phyloP scores from a whole-genome alignment of 352 stramenopile species.

The Phytophthora uliginosa region DNA sequence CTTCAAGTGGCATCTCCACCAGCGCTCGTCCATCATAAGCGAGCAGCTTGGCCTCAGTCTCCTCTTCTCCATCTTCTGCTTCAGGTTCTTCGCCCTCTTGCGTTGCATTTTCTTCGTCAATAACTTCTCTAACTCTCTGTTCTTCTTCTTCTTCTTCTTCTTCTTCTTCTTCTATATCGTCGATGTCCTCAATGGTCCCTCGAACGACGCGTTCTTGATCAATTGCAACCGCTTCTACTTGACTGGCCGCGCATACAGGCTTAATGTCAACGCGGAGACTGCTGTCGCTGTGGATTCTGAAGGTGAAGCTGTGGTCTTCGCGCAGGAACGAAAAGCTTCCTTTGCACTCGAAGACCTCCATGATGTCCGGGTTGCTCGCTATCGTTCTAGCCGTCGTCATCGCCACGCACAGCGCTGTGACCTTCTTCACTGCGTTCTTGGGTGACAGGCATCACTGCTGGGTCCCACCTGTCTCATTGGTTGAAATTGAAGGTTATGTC shows the following conservation, averaged over 20 bases:
- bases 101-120: background rate
- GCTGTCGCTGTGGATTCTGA: constrained; percentile 44
- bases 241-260: constrained; percentile 6
- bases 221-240: background rate
- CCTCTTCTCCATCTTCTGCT: constrained; percentile 6
- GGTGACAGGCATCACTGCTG: constrained; percentile 2
- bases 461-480: constrained; percentile 8
- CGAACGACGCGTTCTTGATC: background rate
- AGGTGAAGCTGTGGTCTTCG: constrained; percentile 40
- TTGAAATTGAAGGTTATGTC: no score
- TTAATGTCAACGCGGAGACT: constrained; percentile 41
- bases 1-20: constrained; percentile 25
- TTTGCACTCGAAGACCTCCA: constrained; percentile 54
- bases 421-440: constrained; percentile 11
- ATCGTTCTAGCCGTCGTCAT: constrained; percentile 9
- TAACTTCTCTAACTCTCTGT: background rate
- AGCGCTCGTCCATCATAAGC: constrained; percentile 46
- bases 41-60: constrained; percentile 25
- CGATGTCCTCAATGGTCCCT: constrained; percentile 23
- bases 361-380: constrained; percentile 4
- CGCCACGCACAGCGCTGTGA: background rate
- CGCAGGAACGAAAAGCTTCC: constrained; percentile 48
- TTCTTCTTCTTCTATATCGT: constrained; percentile 22
- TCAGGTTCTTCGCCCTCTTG: background rate
- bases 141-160: constrained; percentile 14